These are phyloP conservation scores for Polysphondylium violaceum DNA, from an alignment of 78 protist genomes.

Conservation along the genomic window DNA sequence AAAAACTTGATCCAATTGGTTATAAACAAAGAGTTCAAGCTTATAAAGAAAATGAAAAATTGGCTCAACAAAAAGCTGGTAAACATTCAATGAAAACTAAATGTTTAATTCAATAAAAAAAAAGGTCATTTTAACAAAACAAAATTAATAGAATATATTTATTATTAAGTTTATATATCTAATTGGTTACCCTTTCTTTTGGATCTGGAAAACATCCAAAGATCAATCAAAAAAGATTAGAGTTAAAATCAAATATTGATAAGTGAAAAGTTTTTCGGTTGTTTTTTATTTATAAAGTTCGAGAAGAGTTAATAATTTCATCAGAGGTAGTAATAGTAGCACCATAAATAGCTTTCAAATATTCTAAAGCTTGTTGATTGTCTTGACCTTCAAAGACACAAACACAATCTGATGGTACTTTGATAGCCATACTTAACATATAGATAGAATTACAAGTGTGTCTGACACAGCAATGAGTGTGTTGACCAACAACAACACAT, in stretches of 20 bases:
- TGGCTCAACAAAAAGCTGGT: constrained; percentile 74
- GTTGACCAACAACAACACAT: constrained; percentile 13
- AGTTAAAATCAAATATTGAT: no score
- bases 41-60: constrained; percentile 79
- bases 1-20: constrained; percentile 83
- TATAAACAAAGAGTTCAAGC: constrained; percentile 74
- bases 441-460: constrained; percentile 14
- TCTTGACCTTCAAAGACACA: constrained; percentile 27
- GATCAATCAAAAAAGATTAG: no score
- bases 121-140: background rate
- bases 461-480: constrained; percentile 48
- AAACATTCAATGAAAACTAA: constrained; percentile 67
- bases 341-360: constrained; percentile 21
- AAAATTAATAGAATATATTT: background rate
- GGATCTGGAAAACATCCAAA: no score
- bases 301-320: background rate
- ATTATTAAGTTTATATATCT: no score
- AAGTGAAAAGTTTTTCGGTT: no score
- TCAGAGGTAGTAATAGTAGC: constrained; percentile 7
- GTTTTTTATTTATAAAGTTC: no score
- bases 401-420: constrained; percentile 17
- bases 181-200: no score
- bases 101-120: constrained; percentile 73
- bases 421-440: background rate
- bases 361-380: constrained; percentile 17